Evolutionary conservation across 495 filamentous ascomycete species (phyloP).

Genomic region (Aspergillus baeticus): DNA sequence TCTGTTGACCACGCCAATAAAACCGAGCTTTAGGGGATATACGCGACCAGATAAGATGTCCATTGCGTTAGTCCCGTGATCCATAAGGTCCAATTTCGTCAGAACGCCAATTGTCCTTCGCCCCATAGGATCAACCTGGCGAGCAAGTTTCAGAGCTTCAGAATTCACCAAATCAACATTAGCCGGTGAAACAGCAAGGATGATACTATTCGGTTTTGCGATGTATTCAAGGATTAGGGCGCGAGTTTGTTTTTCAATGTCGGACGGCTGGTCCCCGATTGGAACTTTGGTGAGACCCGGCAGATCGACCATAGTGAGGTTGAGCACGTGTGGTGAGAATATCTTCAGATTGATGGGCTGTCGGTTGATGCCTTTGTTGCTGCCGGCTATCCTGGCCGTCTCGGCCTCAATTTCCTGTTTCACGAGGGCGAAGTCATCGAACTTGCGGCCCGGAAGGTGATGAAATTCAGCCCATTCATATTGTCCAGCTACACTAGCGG

Average conservation of each 20-base stretch:
- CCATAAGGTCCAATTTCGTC: slow-evolving; percentile 98
- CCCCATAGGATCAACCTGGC: slow-evolving; percentile 95
- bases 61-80: slow-evolving; percentile 96
- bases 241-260: slow-evolving; percentile 98
- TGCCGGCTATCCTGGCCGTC: slow-evolving; percentile 91
- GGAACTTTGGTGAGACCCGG: slow-evolving; percentile 97
- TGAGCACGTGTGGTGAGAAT: slow-evolving; percentile 95
- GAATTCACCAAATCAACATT: slow-evolving; percentile 99
- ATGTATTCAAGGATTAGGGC: slow-evolving; percentile 98
- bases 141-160: slow-evolving; percentile 92
- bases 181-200: slow-evolving; percentile 93
- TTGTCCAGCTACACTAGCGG: slow-evolving; percentile 66
- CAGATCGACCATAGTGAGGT: slow-evolving; percentile 92
- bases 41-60: slow-evolving; percentile 96
- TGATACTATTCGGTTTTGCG: slow-evolving; percentile 97
- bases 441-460: slow-evolving; percentile 84
- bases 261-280: slow-evolving; percentile 95
- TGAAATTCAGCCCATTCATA: slow-evolving; percentile 97
- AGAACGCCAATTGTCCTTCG: slow-evolving; percentile 94
- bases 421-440: slow-evolving; percentile 88
- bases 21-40: slow-evolving; percentile 95
- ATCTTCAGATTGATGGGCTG: slow-evolving; percentile 99
- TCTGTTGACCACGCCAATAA: slow-evolving; percentile 97
- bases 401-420: slow-evolving; percentile 98
- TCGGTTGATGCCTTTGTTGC: slow-evolving; percentile 97